These are phyloP conservation scores for Penicillium riverlandense DNA, from an alignment of 495 filamentous ascomycete genomes.

Conservation along the genomic window DNA sequence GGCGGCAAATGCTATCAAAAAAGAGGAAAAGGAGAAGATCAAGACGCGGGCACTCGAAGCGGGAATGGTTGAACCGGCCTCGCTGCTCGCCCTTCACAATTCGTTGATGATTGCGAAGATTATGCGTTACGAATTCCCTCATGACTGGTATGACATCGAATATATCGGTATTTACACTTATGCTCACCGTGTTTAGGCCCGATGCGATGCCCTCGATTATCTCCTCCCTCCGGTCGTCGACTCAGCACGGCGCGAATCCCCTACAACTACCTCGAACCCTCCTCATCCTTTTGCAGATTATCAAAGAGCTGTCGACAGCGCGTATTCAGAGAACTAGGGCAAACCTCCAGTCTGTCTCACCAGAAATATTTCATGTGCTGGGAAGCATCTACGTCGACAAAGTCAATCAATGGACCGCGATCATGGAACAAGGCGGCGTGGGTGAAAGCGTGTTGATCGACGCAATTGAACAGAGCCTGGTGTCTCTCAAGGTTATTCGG, in stretches of 20 bases:
- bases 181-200: conserved; percentile 29
- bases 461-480: conserved; percentile 64
- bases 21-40: conserved; percentile 68
- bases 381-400: conserved; percentile 70
- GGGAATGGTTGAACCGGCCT: conserved; percentile 65
- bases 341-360: conserved; percentile 65
- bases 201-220: conserved; percentile 49
- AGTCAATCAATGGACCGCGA: conserved; percentile 60
- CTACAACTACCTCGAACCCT: conserved; percentile 63
- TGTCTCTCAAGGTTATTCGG: conserved; percentile 71
- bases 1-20: conserved; percentile 58
- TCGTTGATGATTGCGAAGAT: conserved; percentile 83
- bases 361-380: conserved; percentile 72
- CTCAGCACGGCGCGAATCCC: conserved; percentile 34
- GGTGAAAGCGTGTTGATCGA: conserved; percentile 53
- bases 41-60: conserved; percentile 64
- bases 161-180: neutral
- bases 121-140: conserved; percentile 78
- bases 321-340: conserved; percentile 62
- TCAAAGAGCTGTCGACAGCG: conserved; percentile 83
- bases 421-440: conserved; percentile 46
- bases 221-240: conserved; percentile 48
- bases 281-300: conserved; percentile 69
- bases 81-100: conserved; percentile 73
- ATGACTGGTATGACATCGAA: conserved; percentile 54